Evolutionary conservation across 1,284 basidiomycete species (phyloP), one percentile per base, ranked within the genome.

Genomic region (Ganoderma resinaceum): DNA sequence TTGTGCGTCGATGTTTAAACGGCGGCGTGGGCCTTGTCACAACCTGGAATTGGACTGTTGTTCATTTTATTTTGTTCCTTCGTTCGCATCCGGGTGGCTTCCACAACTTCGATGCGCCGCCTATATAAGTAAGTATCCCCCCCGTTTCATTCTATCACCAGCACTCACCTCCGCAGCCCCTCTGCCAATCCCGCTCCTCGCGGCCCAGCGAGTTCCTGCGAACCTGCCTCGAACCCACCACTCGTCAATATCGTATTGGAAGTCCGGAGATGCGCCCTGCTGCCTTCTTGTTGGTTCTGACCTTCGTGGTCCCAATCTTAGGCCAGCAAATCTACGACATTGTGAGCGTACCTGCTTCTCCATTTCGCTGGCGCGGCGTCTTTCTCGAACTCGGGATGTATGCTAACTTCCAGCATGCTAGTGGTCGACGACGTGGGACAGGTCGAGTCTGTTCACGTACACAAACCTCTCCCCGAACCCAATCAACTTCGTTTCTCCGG

Each of bases 381-480:
- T 20, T 49, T 35, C 23, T 43, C 57, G 26, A 1, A 38, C 52
- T 31, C 6, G 35, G 12, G 18, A 49, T 16, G 14, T 38, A 8
- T 31, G 35, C 40, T 20, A 14, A n/a, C 29, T 52, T 33, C 31
- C 29, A 31, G 52, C 40, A 18, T 46, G 37, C 37, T 37, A 81
- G 81, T 82, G 78, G 76, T 71, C 78, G 63, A 82, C 81, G 31
- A 80, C 78, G 6, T 82, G 81, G 81, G 79, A 82, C 65, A 64
- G 77, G 49, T 68, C 74, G 6, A 73, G 74, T 37, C 73, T 81
- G 38, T 78, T 82, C 71, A 80, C 80, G 3, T 78, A 78, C 69
- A 72, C 66, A 29, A 76, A 77, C 71, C 70, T 79, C 26, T 67
- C 65, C 26, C 72, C 73, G 49, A 76, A 72, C 43, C 74, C 80